These are phyloP conservation scores for Talaromyces sp. DNA, from an alignment of 2,329 filamentous ascomycete species.

Conservation along the genomic window DNA sequence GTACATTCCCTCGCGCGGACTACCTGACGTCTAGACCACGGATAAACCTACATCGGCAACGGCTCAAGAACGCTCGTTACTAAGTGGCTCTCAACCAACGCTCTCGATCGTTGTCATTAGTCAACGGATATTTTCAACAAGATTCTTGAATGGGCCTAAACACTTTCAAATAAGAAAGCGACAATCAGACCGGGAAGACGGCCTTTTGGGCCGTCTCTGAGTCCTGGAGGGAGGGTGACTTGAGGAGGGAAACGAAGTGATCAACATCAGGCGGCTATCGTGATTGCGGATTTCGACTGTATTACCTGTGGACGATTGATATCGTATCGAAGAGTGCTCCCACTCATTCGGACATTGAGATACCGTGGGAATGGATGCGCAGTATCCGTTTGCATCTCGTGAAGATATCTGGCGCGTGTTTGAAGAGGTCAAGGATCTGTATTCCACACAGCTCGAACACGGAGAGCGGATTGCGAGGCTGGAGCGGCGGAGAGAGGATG, in stretches of 20 bases:
- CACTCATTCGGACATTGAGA: not conserved
- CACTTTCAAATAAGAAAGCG: slow-evolving; percentile 20
- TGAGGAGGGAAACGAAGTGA: slow-evolving; percentile 14
- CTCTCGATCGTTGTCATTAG: not conserved
- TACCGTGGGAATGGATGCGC: slow-evolving; percentile 55
- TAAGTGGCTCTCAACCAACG: not conserved
- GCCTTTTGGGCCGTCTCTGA: slow-evolving; percentile 37
- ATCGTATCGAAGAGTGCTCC: not conserved
- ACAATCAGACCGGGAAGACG: slow-evolving; percentile 30
- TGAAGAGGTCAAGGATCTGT: slow-evolving; percentile 59
- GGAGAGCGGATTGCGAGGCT: slow-evolving; percentile 59
- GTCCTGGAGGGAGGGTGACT: slow-evolving; percentile 30
- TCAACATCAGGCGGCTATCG: slow-evolving; percentile 1
- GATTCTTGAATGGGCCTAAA: slow-evolving; percentile 13
- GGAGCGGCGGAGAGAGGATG: slow-evolving; percentile 61
- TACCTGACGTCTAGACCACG: not conserved
- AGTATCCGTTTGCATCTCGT: slow-evolving; percentile 61
- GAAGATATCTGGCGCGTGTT: slow-evolving; percentile 65
- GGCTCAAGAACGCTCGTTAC: not conserved
- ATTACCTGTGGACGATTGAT: not conserved
- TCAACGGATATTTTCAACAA: not conserved
- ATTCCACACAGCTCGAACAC: slow-evolving; percentile 59
- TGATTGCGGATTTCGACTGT: slow-evolving; percentile 1
- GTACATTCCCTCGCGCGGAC: not conserved
- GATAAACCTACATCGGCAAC: not conserved